phyloP scores from a whole-genome alignment of 495 filamentous ascomycete species.

The Neurospora sp. region DNA sequence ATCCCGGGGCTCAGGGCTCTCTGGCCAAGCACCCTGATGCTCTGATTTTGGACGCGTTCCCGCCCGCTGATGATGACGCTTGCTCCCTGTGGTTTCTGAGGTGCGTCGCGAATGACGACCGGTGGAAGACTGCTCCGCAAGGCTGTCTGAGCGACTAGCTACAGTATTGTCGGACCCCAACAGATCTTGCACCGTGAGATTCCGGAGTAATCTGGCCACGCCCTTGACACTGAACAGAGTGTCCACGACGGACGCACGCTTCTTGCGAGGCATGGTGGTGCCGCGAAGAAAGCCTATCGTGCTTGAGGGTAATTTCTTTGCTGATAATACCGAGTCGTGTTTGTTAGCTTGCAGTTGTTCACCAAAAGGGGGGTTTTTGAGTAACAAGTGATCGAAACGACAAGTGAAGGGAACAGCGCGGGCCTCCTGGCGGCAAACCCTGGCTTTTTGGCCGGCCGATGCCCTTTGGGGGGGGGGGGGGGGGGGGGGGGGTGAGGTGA shows the following conservation, averaged over 20 bases:
- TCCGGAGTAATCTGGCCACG: neutral
- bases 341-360: neutral
- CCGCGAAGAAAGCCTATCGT: neutral
- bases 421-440: neutral
- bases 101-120: neutral
- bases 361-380: neutral
- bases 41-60: neutral
- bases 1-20: neutral
- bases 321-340: neutral
- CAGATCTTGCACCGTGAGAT: neutral
- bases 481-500: too few species aligned
- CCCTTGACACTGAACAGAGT: neutral
- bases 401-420: neutral
- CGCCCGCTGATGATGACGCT: neutral
- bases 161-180: neutral
- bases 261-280: neutral
- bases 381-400: neutral
- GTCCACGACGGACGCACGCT: neutral
- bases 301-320: neutral
- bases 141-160: neutral
- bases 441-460: neutral
- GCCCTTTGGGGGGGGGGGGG: neutral
- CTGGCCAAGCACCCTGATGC: neutral
- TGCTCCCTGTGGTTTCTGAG: neutral
- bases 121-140: neutral